Base-by-base conservation (phyloP, 176 grass and related monocot genomes). In the Oryza rufipogon region DNA sequence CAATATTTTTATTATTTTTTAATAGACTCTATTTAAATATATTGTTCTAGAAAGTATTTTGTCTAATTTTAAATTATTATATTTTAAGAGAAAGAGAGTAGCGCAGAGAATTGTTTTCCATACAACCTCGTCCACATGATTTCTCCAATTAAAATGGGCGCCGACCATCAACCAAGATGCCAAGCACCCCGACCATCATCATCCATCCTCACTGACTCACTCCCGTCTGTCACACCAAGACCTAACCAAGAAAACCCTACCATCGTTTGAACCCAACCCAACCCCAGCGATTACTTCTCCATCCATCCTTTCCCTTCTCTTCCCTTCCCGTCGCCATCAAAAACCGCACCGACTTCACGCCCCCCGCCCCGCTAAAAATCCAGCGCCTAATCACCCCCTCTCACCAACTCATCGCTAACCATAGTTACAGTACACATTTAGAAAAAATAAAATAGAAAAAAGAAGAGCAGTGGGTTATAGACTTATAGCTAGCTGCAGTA, bases 131-230 rank as follows among this genome's bases (percentile, higher is more conserved):
- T 38, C 36, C 36, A 38, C 5, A 7, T 19, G 19, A 58, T 8
- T 58, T 1, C 14, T 4, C 49, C 49, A 6, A 52, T 58, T 6
- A n/a, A 58, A 52, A 16, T 38, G 61, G 51, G 61, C 71, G 38
- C 85, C 85, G 85, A 68, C 78, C 71, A 76, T 42, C 63, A 44
- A 68, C 75, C 75, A 19, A 0, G 51, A 86, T 74, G 41, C 39
- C 15, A 4, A 9, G 13, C 45, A 12, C 33, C 64, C 68, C 47
- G 19, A 66, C 4, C 51, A 54, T 54, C 51, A 4, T 19, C 67
- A 10, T 44, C 41, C 9, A 41, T 39, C 38, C 39, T 41, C 39
- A 8, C 39, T 41, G 39, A 41, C 67, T 45, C 38, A 38, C 26
- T 76, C 14, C 4, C 5, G 49, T 52, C 15, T 52, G 77, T 80